These are phyloP conservation scores for Cenchrus americanus DNA, from an alignment of 176 grass and related monocot genomes.

Conservation along the genomic window DNA sequence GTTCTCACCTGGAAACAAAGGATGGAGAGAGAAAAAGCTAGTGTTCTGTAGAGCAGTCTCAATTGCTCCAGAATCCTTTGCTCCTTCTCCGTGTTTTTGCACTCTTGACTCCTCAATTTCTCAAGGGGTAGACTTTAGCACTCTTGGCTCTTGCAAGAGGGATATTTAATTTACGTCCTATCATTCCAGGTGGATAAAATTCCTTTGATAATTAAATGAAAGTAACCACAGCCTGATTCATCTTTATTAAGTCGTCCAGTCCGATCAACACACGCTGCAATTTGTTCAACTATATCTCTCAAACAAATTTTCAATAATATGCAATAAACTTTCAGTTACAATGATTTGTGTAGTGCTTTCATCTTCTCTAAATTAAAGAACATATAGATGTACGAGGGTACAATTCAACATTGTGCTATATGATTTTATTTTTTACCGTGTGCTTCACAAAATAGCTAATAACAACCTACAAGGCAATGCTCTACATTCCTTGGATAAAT, in stretches of 20 bases:
- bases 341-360: not conserved
- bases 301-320: not conserved
- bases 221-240: not conserved
- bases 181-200: constrained; percentile 12
- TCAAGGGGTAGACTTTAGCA: constrained; percentile 40
- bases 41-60: constrained; percentile 46
- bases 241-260: not conserved
- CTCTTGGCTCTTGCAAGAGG: constrained; percentile 16
- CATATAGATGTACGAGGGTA: not conserved
- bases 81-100: constrained; percentile 17
- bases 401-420: constrained; percentile 34
- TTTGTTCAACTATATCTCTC: not conserved
- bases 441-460: constrained; percentile 44
- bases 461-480: constrained; percentile 21
- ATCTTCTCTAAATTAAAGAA: not conserved
- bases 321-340: not conserved
- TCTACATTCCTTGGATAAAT: constrained; percentile 23
- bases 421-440: constrained; percentile 28
- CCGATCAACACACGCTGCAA: not conserved
- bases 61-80: constrained; percentile 48
- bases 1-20: constrained; percentile 37
- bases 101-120: constrained; percentile 39
- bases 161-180: constrained; percentile 29
- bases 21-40: constrained; percentile 28
- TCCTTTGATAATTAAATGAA: not conserved